phyloP scores from a whole-genome alignment of 306 rosid genomes.

The Datisca glomerata region DNA sequence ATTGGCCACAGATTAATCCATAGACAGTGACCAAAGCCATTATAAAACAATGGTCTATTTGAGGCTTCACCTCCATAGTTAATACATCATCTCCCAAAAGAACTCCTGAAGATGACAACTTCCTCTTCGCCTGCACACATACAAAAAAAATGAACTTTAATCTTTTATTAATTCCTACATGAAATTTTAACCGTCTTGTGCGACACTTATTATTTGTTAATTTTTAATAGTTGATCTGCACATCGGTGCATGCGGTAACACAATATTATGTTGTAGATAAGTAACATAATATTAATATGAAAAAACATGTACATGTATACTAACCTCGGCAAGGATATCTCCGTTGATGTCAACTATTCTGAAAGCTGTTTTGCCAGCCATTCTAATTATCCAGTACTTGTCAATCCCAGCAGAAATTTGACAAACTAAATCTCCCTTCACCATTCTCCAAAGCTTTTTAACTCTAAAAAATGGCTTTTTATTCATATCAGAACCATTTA shows the following conservation, averaged over 20 bases:
- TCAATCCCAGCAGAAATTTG: conserved; percentile 39
- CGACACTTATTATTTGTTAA: too few relatives aligned
- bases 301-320: background rate
- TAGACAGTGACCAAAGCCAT: conserved; percentile 52
- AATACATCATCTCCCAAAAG: conserved; percentile 59
- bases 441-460: conserved; percentile 25
- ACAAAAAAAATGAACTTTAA: background rate
- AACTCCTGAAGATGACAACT: conserved; percentile 34
- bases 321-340: conserved; percentile 62
- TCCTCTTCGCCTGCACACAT: conserved; percentile 55
- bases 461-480: conserved; percentile 49
- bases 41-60: conserved; percentile 45
- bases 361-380: conserved; percentile 32
- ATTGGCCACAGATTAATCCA: conserved; percentile 44
- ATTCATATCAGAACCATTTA: conserved; percentile 10
- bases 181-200: background rate
- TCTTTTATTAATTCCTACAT: background rate
- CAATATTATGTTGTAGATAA: too few relatives aligned
- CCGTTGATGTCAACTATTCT: conserved; percentile 38
- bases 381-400: conserved; percentile 33
- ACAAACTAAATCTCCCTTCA: conserved; percentile 37
- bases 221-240: too few relatives aligned
- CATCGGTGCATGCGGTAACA: too few relatives aligned
- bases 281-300: too few relatives aligned
- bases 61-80: conserved; percentile 32